Conservation (phyloP, 2,329 filamentous ascomycete species). For the Whalleya microplaca region DNA sequence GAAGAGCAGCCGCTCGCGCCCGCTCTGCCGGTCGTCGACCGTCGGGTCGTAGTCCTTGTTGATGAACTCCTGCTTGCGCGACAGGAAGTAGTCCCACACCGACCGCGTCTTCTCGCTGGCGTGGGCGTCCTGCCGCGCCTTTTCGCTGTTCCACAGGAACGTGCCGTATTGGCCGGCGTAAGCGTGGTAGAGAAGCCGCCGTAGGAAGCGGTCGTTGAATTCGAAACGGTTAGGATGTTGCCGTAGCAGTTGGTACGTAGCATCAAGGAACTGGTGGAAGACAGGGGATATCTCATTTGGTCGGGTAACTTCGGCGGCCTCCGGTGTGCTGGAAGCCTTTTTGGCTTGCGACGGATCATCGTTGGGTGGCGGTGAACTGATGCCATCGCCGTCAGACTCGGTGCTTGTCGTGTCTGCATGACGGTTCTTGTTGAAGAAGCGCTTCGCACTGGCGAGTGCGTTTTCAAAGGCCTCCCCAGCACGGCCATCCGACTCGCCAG, state of each 20-base stretch:
- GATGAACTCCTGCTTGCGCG: slow-evolving; percentile 76
- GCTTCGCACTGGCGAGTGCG: slow-evolving; percentile 80
- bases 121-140: slow-evolving; percentile 74
- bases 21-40: slow-evolving; percentile 78
- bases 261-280: slow-evolving; percentile 97
- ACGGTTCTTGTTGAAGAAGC: slow-evolving; percentile 86
- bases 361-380: slow-evolving; percentile 31
- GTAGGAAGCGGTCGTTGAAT: slow-evolving; percentile 92
- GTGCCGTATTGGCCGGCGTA: slow-evolving; percentile 97
- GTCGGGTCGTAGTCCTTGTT: slow-evolving; percentile 78
- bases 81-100: slow-evolving; percentile 95
- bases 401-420: slow-evolving; percentile 58
- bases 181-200: slow-evolving; percentile 87
- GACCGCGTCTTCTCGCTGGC: slow-evolving; percentile 76
- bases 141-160: slow-evolving; percentile 94
- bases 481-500: slow-evolving; percentile 63
- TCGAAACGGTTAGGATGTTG: slow-evolving; percentile 91
- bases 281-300: slow-evolving; percentile 94
- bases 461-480: slow-evolving; percentile 80
- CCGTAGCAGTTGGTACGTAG: slow-evolving; percentile 84
- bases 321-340: slow-evolving; percentile 43
- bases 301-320: slow-evolving; percentile 69
- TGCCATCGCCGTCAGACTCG: slow-evolving; percentile 54
- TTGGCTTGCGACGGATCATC: slow-evolving; percentile 38
- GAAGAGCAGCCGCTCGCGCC: slow-evolving; percentile 82